These are phyloP conservation scores for Erigeron philadelphicus DNA, from an alignment of 140 eudicot species.

Conservation along the genomic window DNA sequence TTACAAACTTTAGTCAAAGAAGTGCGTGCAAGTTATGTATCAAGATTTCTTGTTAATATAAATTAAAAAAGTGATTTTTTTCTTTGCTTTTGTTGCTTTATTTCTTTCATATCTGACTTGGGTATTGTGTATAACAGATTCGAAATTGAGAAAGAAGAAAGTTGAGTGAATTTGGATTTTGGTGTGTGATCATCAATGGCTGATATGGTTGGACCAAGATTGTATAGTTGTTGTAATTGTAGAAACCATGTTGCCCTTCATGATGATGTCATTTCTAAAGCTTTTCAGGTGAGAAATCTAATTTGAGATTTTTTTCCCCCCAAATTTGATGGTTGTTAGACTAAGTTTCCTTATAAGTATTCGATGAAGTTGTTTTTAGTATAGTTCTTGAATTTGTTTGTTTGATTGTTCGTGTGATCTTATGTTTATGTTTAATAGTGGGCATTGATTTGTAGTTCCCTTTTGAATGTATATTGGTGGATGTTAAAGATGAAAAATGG, in stretches of 20 bases:
- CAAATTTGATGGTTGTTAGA: slow-evolving; percentile 1
- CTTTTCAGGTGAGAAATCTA: slow-evolving; percentile 46
- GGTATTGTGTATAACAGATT: slow-evolving; percentile 25
- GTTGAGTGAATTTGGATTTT: background rate
- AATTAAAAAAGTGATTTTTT: background rate
- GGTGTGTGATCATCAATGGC: slow-evolving; percentile 40
- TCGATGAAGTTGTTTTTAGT: slow-evolving; percentile 15
- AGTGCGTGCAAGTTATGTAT: slow-evolving; percentile 33
- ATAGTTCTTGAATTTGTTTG: slow-evolving; percentile 8
- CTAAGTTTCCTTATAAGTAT: background rate
- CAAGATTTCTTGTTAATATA: slow-evolving; percentile 22
- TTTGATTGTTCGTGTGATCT: too few relatives aligned
- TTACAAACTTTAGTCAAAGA: slow-evolving; percentile 30
- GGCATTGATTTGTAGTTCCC: background rate
- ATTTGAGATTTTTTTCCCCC: background rate
- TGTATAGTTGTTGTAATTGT: slow-evolving; percentile 66
- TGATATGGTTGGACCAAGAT: slow-evolving; percentile 58
- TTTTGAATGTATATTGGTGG: slow-evolving; percentile 14
- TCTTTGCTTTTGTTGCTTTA: background rate
- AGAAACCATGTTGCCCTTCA: slow-evolving; percentile 59
- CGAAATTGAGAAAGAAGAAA: slow-evolving; percentile 13
- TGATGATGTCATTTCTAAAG: slow-evolving; percentile 61
- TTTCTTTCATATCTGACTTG: slow-evolving; percentile 18
- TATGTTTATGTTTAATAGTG: background rate
- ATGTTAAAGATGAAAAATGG: background rate